Evolutionary conservation across 1,284 basidiomycete genomes (phyloP).

Genomic region (Cutaneotrichosporon dermatis): DNA sequence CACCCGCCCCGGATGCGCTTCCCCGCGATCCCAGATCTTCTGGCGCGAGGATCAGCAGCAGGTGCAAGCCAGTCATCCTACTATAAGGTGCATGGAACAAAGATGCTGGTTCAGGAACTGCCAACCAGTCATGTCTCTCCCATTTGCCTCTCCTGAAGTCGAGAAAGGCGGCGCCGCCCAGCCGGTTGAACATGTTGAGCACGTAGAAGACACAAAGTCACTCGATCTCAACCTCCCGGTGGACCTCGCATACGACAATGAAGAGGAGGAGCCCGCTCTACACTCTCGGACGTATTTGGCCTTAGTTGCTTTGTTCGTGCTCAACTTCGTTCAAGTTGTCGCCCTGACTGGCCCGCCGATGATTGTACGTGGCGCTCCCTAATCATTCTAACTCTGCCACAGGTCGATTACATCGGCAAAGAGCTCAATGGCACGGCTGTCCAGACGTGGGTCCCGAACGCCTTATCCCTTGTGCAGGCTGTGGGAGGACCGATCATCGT

Average conservation of each 20-base stretch:
- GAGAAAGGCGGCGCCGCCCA: neutral
- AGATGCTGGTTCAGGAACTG: no score
- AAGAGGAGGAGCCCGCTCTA: constrained; percentile 6
- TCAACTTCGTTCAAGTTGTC: constrained; percentile 9
- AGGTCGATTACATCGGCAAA: constrained; percentile 12
- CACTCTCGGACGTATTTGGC: constrained; percentile 8
- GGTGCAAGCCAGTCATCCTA: neutral
- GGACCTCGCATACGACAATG: constrained; percentile 2
- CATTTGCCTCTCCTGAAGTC: neutral
- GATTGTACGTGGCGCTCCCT: neutral
- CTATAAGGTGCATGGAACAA: neutral
- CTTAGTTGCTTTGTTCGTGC: neutral
- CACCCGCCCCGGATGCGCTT: no score
- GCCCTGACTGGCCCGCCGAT: constrained; percentile 5
- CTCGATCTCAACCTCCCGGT: neutral
- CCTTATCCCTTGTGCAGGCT: constrained; percentile 11
- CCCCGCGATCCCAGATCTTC: neutral
- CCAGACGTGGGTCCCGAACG: constrained; percentile 12
- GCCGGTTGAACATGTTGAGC: neutral
- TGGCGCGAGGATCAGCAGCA: neutral
- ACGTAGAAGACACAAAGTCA: neutral
- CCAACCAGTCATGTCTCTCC: no score
- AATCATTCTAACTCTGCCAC: neutral
- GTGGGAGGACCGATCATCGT: constrained; percentile 8
- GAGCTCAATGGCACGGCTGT: neutral